Percentiles rank a stretch among this genome's conserved stretches.
Evolutionary conservation across 2,329 filamentous ascomycete species (phyloP).

Genomic region (Ustulina deusta): DNA sequence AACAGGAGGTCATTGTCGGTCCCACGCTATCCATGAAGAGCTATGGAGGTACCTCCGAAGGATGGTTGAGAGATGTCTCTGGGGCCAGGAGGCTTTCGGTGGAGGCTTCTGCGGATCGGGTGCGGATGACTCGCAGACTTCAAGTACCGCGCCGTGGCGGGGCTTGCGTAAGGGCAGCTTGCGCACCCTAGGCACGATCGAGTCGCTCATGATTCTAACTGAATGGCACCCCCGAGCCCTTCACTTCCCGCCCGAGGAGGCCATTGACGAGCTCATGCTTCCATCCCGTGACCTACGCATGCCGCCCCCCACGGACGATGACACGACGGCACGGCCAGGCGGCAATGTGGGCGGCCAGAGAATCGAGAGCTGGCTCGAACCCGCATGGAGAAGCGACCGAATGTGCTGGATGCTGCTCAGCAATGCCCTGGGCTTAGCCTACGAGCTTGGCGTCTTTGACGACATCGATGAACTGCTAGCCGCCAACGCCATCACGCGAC

Average conservation of each 20-base stretch:
- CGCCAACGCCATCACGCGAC: conserved; percentile 68
- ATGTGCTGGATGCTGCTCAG: conserved; percentile 99
- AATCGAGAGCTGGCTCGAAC: conserved; percentile 96
- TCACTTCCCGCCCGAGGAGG: conserved; percentile 89
- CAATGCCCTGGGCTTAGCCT: conserved; percentile 88
- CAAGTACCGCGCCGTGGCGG: conserved; percentile 77
- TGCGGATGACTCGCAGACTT: conserved; percentile 70
- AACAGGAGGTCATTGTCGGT: conserved; percentile 83
- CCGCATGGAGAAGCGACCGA: conserved; percentile 91
- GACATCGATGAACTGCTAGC: conserved; percentile 79
- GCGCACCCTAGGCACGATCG: conserved; percentile 90
- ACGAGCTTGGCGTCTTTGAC: conserved; percentile 96
- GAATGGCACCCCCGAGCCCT: conserved; percentile 97
- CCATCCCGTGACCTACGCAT: conserved; percentile 67
- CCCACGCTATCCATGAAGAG: conserved; percentile 93
- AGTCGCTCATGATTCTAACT: conserved; percentile 91
- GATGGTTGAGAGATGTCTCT: conserved; percentile 95
- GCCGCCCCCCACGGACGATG: conserved; percentile 58
- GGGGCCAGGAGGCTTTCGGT: conserved; percentile 96
- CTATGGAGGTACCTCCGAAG: conserved; percentile 93
- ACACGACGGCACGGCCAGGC: conserved; percentile 56
- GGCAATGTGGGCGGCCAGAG: conserved; percentile 81
- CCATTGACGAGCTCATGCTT: conserved; percentile 75
- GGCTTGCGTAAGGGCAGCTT: conserved; percentile 81
- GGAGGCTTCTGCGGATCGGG: conserved; percentile 85